Conservation (phyloP, 306 rosid genomes). For the Spatholobus suberectus region DNA sequence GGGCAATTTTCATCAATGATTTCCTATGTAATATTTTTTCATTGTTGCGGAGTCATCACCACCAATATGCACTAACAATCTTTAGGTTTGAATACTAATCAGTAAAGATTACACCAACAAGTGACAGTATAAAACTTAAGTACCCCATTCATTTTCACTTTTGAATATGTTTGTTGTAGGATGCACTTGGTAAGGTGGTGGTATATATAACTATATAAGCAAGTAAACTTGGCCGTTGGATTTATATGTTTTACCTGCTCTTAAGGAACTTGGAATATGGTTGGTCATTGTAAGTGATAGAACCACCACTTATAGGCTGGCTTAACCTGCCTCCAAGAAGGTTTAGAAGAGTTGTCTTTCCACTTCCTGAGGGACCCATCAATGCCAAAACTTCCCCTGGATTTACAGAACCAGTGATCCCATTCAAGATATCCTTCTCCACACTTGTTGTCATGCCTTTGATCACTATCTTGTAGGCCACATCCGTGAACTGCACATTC, state of each 20-base stretch:
- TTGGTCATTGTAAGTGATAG: conserved; percentile 80
- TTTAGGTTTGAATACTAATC: too few species aligned
- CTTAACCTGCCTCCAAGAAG: conserved; percentile 79
- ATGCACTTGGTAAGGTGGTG: not conserved
- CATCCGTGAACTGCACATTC: conserved; percentile 80
- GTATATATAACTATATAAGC: not conserved
- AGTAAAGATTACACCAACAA: too few species aligned
- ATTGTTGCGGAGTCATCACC: too few species aligned
- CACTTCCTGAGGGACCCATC: conserved; percentile 99
- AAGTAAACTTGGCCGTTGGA: not conserved
- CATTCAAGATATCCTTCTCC: conserved; percentile 85
- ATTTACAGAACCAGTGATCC: conserved; percentile 81
- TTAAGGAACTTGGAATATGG: conserved; percentile 84
- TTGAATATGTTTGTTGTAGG: not conserved
- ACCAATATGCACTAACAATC: too few species aligned
- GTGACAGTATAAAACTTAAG: too few species aligned
- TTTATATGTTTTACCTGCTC: conserved; percentile 59
- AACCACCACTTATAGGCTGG: conserved; percentile 60
- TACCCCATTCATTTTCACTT: not conserved
- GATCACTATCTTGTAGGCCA: conserved; percentile 74
- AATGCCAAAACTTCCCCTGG: conserved; percentile 96
- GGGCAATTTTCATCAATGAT: too few species aligned
- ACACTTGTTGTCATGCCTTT: conserved; percentile 71
- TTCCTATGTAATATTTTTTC: too few species aligned
- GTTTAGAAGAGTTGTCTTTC: conserved; percentile 86